Evolutionary conservation across 1,139 yeast species (phyloP).

Genomic region (Pneumocystis carinii): DNA sequence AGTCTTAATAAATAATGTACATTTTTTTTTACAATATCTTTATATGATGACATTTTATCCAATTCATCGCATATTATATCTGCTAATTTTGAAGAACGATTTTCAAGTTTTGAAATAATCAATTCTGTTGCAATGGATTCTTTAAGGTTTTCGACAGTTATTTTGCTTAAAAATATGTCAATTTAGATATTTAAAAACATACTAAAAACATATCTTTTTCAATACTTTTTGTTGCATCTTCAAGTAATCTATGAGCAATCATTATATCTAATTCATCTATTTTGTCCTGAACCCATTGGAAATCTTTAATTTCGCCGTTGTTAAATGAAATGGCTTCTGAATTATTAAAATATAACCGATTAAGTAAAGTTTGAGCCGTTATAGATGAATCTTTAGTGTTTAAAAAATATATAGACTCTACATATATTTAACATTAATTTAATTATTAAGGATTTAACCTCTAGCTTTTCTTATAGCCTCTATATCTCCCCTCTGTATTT

Average conservation of each 20-base stretch:
- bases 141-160: constrained; percentile 24
- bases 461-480: not conserved
- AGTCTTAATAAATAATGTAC: constrained; percentile 31
- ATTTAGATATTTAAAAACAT: not conserved
- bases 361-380: not conserved
- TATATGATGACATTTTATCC: constrained; percentile 21
- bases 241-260: constrained; percentile 46
- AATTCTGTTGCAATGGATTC: constrained; percentile 8
- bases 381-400: not conserved
- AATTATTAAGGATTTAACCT: not conserved
- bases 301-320: constrained; percentile 22
- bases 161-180: not conserved
- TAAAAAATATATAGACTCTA: not conserved
- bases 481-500: not conserved
- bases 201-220: constrained; percentile 17
- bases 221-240: constrained; percentile 40
- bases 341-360: not conserved
- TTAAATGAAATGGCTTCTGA: not conserved
- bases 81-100: constrained; percentile 20
- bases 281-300: constrained; percentile 28
- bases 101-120: constrained; percentile 17
- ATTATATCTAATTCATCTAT: constrained; percentile 54
- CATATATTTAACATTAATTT: not conserved
- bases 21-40: constrained; percentile 19
- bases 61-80: constrained; percentile 22